Evolutionary conservation across 2,329 filamentous ascomycete genomes (phyloP), one percentile per base, ranked within the genome.

Genomic region (Penicillium rolfsii): DNA sequence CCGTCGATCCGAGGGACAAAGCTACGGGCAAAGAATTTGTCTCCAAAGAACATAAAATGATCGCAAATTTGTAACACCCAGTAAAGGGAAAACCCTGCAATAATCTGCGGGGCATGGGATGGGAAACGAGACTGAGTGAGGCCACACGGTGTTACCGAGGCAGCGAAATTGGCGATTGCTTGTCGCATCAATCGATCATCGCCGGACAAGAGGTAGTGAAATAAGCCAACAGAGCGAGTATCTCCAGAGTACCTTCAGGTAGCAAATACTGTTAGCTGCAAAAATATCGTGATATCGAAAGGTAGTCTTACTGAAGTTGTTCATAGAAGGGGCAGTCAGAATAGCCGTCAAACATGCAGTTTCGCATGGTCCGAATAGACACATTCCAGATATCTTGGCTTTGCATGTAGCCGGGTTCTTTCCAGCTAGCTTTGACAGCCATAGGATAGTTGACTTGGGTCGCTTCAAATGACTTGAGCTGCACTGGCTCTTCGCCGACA

Each of bases 401-500:
- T 12, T 64, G 41, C 19, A 57, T 2, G 26, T 67, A 66, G 1
- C 35, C 60, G 0, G 55, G 54, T n/a, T 68, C 60, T 3, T 64
- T 55, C 64, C 68, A 73, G 22, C 50, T 62, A 8, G 70, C 70
- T 36, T 75, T 75, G 5, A 77, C 60, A 0, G 59, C 64, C 40
- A 79, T 59, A 0, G 77, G 77, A 41, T 79, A 79, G 43, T 79
- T 77, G 9, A 73, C 71, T 52, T 76, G 74, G 1, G 61, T 72
- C 1, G 71, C 73, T 1, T 65, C 54, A 6, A 79, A 68, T 0
- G 65, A 66, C 0, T 64, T 1, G 0, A 78, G 49, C 36, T 70
- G 58, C 2, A 77, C 66, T 1, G 69, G 63, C 8, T 59, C 64
- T 0, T 55, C 6, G 1, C 68, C 71, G 26, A 72, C 64, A 0